Base-by-base conservation (phyloP, 352 stramenopile species). In the Phytophthora nicotianae region DNA sequence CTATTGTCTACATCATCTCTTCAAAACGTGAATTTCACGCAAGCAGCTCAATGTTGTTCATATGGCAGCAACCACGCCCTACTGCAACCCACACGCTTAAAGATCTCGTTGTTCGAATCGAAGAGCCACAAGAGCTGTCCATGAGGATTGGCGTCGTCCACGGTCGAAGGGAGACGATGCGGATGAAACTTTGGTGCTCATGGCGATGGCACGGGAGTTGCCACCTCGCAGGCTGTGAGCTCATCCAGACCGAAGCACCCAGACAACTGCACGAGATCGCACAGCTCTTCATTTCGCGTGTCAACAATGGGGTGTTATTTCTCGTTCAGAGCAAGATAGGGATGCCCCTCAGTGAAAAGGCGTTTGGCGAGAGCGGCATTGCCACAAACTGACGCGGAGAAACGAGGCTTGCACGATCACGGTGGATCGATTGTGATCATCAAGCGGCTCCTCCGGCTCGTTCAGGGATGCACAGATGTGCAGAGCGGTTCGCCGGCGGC, bases 321-420 rank as follows among this genome's bases (percentile, higher is more conserved):
- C 38, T 56, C 47, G 56, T 8, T 9, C 24, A 11, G 21, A 23
- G 41, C 29, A 45, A 16, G 5, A 27, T 16, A 23, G 24, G 63
- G 63, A 71, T 71, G 38, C 16, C 51, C 23, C 21, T 71, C 57
- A 71, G 57, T 40, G 48, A 60, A 59, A 50, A 67, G 50, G 11
- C 46, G 38, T 35, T 26, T 10, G 29, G 24, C 9, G 9, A 42
- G 29, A 21, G 7, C 35, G n/a, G 29, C 62, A 61, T 43, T 38
- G 63, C 63, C 63, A 71, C 63, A 71, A 57, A 55, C 24, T 67
- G 27, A 13, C 13, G 62, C 16, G 62, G 56, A 70, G 62, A 70
- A 70, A 70, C 62, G 56, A 65, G 58, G 20, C 23, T 11, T 27
- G 11, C 3, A 40, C 32, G 7, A 63, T 58, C 58, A 55, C n/a